Percentiles rank a stretch among this genome's conserved stretches.
Conservation (phyloP, 345 rosid genomes). For the Rhizophora mangle region DNA sequence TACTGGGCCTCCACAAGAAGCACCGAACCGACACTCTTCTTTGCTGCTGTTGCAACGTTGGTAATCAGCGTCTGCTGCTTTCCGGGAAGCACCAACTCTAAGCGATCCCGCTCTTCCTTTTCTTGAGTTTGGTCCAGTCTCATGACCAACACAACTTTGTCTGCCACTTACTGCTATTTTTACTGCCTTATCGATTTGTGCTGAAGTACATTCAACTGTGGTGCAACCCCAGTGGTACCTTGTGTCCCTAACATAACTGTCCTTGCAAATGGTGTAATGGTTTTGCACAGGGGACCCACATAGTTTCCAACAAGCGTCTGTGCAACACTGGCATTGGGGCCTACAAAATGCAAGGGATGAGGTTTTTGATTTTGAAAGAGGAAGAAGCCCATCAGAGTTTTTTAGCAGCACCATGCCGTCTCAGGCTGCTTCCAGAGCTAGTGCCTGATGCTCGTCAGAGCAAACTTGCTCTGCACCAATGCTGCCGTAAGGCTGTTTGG, state of each 20-base stretch:
- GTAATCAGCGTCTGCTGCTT: constrained; percentile 56
- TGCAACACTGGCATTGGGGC: constrained; percentile 70
- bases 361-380: constrained; percentile 46
- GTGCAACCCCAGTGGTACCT: constrained; percentile 59
- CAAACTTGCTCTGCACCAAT: constrained; percentile 61
- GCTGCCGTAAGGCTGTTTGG: constrained; percentile 49
- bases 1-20: constrained; percentile 76
- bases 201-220: constrained; percentile 51
- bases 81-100: constrained; percentile 65
- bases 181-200: constrained; percentile 49
- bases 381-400: constrained; percentile 56
- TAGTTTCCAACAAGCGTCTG: constrained; percentile 70
- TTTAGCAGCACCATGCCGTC: constrained; percentile 84
- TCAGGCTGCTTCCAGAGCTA: constrained; percentile 82
- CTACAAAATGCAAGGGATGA: constrained; percentile 62
- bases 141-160: constrained; percentile 73
- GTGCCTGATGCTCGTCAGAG: constrained; percentile 58
- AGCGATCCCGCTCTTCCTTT: constrained; percentile 65
- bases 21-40: constrained; percentile 65
- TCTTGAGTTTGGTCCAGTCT: constrained; percentile 83
- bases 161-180: constrained; percentile 50
- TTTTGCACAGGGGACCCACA: constrained; percentile 68
- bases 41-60: constrained; percentile 57
- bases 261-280: constrained; percentile 62
- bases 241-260: constrained; percentile 40